Evolutionary conservation across 164 flowering plant genomes (phyloP), one percentile per base, ranked within the genome.

Genomic region (Taxillus chinensis): DNA sequence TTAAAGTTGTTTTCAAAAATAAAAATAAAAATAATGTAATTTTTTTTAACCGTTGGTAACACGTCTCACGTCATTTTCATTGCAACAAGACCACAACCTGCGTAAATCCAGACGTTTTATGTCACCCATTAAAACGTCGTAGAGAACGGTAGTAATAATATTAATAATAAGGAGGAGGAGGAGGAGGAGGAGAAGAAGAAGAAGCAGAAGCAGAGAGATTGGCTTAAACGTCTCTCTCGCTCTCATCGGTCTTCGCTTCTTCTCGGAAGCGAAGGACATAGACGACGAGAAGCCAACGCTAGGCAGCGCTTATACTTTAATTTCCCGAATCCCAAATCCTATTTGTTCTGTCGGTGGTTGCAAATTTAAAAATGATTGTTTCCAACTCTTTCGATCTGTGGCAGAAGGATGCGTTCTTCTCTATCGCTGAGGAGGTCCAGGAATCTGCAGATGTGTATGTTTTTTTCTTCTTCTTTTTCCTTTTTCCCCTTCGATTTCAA

Each of bases 351-450:
- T 61, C 62, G 14, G 60, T 41, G 52, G 50, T 48, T 10, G 38
- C 8, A 41, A 16, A 8, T 6, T 38, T 40, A 2, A 80, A 77
- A 76, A 83, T 83, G 89, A 55, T 85, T 87, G 85, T 83, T 9
- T 87, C 86, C 2, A 83, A 77, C 69, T 79, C 84, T 64, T 91
- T 91, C 64, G 95, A 86, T 83, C 69, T 82, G 59, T 91, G 98
- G 98, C 80, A 75, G 69, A 89, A 84, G 59, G 98, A 91, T 41
- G 74, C 77, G 50, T 91, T 91, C 76, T 91, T 91, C 73, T 77
- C 93, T 27, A 96, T 90, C 5, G 97, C 96, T 4, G 97, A 91
- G 78, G 91, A 85, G 70, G 92, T 91, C 53, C 96, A 91, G 70
- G 82, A 83, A 70, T 91, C 98, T 8, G 85, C 95, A 9, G 98